Percentiles rank a stretch among this genome's conserved stretches.
Conservation (phyloP, 352 stramenopile genomes). For the Globisporangium okanoganense region DNA sequence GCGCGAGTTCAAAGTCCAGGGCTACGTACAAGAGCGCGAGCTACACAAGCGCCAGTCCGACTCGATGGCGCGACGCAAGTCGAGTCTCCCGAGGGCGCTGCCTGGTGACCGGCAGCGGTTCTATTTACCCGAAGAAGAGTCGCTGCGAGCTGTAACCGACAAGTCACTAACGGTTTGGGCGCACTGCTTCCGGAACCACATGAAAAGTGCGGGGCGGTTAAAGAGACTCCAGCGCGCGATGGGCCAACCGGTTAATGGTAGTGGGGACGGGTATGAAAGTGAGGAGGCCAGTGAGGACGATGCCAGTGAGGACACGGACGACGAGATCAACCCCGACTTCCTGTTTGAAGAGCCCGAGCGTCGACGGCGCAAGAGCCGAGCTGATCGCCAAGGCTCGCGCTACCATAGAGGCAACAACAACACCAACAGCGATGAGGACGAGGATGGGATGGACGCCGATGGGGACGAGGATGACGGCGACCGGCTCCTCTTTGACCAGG, state of each 20-base stretch:
- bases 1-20: constrained; percentile 26
- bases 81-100: constrained; percentile 17
- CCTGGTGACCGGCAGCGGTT: constrained; percentile 40
- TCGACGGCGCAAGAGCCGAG: background rate
- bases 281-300: background rate
- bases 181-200: constrained; percentile 63
- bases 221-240: background rate
- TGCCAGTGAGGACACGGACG: constrained; percentile 1
- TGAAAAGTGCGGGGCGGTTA: constrained; percentile 37
- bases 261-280: background rate
- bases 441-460: background rate
- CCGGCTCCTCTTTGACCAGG: constrained; percentile 9
- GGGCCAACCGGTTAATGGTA: background rate
- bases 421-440: background rate
- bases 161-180: constrained; percentile 48
- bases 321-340: constrained; percentile 11
- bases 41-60: constrained; percentile 43
- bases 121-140: constrained; percentile 35
- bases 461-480: background rate
- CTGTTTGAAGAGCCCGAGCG: constrained; percentile 11
- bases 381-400: background rate
- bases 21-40: constrained; percentile 37
- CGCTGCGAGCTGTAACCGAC: constrained; percentile 36
- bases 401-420: background rate
- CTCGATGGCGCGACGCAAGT: constrained; percentile 27